Base-by-base conservation (phyloP, 106 monocot species). In the Apostasia shenzhenica region DNA sequence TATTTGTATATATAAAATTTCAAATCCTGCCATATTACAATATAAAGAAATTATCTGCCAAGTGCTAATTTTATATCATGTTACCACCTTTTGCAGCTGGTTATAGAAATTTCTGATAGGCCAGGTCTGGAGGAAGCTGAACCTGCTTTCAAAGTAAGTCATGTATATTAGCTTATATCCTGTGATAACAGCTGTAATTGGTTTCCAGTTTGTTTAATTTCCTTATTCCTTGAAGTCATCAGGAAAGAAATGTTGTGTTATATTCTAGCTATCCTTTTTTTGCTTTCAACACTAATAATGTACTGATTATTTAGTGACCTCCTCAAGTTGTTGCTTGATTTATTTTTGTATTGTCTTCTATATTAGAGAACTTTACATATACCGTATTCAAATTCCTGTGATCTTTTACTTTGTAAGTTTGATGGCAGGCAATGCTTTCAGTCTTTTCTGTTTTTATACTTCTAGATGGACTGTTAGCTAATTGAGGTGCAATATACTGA, bases 51-150 rank as follows among this genome's bases (percentile, higher is more conserved):
- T 41, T 54, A 1, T 52, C 4, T 1, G 9, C 37, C 13, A 54
- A 5, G 41, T 68, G 5, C 46, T 68, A 42, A 68, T 43, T 53
- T 26, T 14, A 14, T 64, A 14, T 64, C 14, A 3, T n/a, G 46
- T 14, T 38, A 49, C 38, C 5, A 66, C 13, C 39, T 39, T 37
- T 51, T 54, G 2, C n/a, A 68, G 67, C 42, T 68, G 48, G 65
- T 49, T 8, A 65, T 65, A 48, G 65, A 65, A 65, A 48, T 65
- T 13, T 65, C 65, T 65, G 65, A 65, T 14, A 65, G 37, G 14
- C 65, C 65, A 7, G 65, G 65, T 43, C 65, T 48, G 65, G 65
- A 65, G 48, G 65, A 65, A 65, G 65, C 65, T 49, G 65, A 65
- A 14, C 65, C 65, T 49, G 47, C 65, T 41, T 68, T 68, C 54